Percentiles rank a stretch among this genome's conserved stretches.
phyloP scores from a whole-genome alignment of 2,329 filamentous ascomycete species.

The Emergomyces africanus region DNA sequence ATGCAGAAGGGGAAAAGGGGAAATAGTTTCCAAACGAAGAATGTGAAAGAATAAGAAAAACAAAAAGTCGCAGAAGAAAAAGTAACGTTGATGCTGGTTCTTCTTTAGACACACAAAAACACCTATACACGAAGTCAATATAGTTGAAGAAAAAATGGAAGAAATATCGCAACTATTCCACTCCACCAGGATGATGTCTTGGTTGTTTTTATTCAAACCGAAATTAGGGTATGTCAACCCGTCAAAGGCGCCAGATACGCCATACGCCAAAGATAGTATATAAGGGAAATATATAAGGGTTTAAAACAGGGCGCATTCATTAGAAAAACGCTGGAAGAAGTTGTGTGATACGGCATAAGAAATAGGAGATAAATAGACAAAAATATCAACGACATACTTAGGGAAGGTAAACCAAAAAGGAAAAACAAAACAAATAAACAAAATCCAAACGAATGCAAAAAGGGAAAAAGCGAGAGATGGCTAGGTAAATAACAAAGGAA shows the following conservation, averaged over 20 bases:
- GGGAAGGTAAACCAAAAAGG: background rate
- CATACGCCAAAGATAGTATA: background rate
- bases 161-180: constrained; percentile 3
- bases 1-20: background rate
- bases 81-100: background rate
- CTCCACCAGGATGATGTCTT: constrained; percentile 4
- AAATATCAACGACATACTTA: constrained; percentile 1
- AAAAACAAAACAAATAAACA: background rate
- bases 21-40: too few species aligned
- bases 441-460: background rate
- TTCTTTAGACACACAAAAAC: background rate
- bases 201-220: constrained; percentile 6
- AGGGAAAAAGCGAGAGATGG: constrained; percentile 5
- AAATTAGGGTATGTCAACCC: constrained; percentile 4
- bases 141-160: background rate
- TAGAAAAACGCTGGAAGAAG: too few species aligned
- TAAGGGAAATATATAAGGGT: background rate
- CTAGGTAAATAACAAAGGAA: constrained; percentile 7
- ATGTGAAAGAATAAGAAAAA: background rate
- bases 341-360: too few species aligned
- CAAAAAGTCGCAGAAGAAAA: too few species aligned
- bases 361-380: background rate
- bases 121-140: constrained; percentile 1
- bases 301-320: background rate
- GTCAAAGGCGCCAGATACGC: constrained; percentile 3